Evolutionary conservation across 306 rosid genomes (phyloP), one percentile per base, ranked within the genome.

Genomic region (Pyrus betulifolia): DNA sequence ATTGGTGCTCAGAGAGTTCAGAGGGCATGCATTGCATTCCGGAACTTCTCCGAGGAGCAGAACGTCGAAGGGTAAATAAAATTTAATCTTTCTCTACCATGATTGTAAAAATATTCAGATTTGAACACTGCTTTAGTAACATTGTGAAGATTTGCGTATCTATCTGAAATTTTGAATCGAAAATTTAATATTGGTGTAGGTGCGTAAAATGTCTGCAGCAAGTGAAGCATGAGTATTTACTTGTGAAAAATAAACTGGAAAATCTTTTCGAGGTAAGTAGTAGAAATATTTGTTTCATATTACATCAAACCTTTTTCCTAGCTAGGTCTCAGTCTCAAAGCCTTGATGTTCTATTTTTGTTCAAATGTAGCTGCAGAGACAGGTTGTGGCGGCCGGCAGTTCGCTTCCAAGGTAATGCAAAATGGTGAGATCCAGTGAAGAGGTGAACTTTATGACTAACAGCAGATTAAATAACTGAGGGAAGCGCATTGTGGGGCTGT

Each of bases 1-100:
- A 86, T 93, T 84, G 98, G 98, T 0, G 97, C 97, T 74, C 89
- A 88, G 78, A 85, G 92, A 74, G 92, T 91, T 82, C 96, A 89
- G 38, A 85, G 66, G 6, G 87, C 70, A 58, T 91, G 98, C 88
- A 78, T 86, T 82, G 78, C 82, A 76, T 89, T 93, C 74, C 74
- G 90, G 12, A 84, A 73, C 76, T 72, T 21, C 74, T 88, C 91
- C 44, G 90, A 89, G 66, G 89, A 63, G 63, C 81, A 85, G 78
- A 91, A 89, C 23, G 69, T 81, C 74, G 93, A 91, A 86, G 89
- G 96, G 98, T 93, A 75, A 84, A 88, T 71, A 45, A 74, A 17
- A 17, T 15, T 11, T 18, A 31, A 3, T 23, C 13, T 67, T n/a
- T 21, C 57, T 9, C 74, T 62, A 6, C 45, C 31, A 14, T 64